Conservation (phyloP, 2,329 filamentous ascomycete genomes). For the Colletotrichum falcatum region DNA sequence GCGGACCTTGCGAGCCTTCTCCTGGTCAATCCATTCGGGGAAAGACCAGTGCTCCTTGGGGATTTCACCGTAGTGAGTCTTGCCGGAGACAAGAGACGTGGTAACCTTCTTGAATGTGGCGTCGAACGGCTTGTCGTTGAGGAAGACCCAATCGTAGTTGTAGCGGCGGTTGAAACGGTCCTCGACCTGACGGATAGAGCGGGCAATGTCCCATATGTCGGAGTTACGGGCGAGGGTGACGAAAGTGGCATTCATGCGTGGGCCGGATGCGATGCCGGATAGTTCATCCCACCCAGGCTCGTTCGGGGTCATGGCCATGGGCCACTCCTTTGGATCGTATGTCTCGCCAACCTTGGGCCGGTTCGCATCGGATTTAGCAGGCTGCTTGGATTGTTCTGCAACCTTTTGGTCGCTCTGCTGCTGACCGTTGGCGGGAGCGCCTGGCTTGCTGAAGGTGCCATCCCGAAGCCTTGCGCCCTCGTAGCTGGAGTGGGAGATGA, state of each 20-base stretch:
- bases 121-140: constrained; percentile 96
- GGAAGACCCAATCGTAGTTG: constrained; percentile 99
- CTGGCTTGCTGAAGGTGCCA: constrained; percentile 53
- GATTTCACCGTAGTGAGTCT: constrained; percentile 90
- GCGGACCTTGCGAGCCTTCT: constrained; percentile 89
- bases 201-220: constrained; percentile 96
- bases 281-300: constrained; percentile 67
- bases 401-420: constrained; percentile 29
- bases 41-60: constrained; percentile 96
- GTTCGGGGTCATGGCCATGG: constrained; percentile 64
- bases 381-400: constrained; percentile 42
- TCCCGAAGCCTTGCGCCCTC: constrained; percentile 51
- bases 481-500: constrained; percentile 74
- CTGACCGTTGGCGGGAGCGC: constrained; percentile 52
- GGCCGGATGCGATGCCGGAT: constrained; percentile 67
- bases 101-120: constrained; percentile 95
- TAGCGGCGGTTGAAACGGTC: constrained; percentile 98
- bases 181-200: constrained; percentile 95
- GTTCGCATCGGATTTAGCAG: constrained; percentile 41
- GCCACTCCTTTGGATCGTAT: constrained; percentile 56
- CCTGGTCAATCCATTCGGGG: constrained; percentile 94
- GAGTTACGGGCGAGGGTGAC: constrained; percentile 93
- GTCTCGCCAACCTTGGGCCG: constrained; percentile 46
- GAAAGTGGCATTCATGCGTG: constrained; percentile 96
- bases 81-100: constrained; percentile 88